These are phyloP conservation scores for Harringtonia aguacate DNA, from an alignment of 2,329 filamentous ascomycete genomes.

Conservation along the genomic window DNA sequence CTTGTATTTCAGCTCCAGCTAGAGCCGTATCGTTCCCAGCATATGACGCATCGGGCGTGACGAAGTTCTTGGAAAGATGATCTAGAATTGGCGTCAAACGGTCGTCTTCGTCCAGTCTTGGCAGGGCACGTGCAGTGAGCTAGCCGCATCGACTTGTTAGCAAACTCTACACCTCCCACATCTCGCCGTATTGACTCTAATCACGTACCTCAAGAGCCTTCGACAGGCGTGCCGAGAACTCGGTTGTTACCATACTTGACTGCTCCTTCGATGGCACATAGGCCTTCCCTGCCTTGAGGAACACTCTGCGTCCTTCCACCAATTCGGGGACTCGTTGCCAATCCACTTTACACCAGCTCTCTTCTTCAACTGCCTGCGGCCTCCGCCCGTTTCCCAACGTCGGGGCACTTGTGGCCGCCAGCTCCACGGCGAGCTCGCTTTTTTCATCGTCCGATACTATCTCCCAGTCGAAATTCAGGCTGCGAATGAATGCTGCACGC, in stretches of 20 bases:
- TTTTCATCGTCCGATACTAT: constrained; percentile 71
- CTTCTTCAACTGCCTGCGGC: constrained; percentile 51
- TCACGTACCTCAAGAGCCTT: constrained; percentile 64
- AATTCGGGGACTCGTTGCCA: constrained; percentile 90
- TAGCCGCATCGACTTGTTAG: constrained; percentile 19
- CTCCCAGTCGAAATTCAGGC: constrained; percentile 76
- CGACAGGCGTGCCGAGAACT: constrained; percentile 73
- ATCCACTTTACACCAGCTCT: constrained; percentile 91
- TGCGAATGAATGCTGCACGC: constrained; percentile 63
- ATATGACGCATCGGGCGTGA: constrained; percentile 80
- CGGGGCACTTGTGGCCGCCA: constrained; percentile 40
- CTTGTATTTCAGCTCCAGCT: constrained; percentile 65
- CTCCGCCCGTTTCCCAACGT: constrained; percentile 26
- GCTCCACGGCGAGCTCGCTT: constrained; percentile 46
- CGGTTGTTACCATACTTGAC: constrained; percentile 75
- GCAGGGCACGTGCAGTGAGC: constrained; percentile 83
- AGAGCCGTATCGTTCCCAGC: constrained; percentile 47
- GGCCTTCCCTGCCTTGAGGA: constrained; percentile 71
- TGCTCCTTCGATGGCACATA: constrained; percentile 86
- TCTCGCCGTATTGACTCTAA: neutral
- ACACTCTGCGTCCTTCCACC: constrained; percentile 67
- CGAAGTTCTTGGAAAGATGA: constrained; percentile 91
- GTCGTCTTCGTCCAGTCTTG: constrained; percentile 91
- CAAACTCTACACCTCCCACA: neutral
- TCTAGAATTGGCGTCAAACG: constrained; percentile 59